Evolutionary conservation across 371 early-diverging fungal genomes (phyloP).

Genomic region (Lichtheimia ramosa): DNA sequence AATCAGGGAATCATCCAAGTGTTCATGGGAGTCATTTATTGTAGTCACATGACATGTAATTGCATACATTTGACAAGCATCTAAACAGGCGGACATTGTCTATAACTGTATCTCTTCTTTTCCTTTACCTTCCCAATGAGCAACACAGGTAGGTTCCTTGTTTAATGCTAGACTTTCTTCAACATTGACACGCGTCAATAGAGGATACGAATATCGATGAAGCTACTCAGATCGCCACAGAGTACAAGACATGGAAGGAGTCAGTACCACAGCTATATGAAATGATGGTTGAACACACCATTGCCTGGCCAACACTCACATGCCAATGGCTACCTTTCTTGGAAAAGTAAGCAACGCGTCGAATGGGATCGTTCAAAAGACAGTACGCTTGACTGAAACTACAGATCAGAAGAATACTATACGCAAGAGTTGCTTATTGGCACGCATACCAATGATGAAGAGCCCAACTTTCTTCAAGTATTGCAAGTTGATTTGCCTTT

Average conservation of each 20-base stretch:
- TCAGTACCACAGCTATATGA: conserved; percentile 99
- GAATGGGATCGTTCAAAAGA: not conserved
- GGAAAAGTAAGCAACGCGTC: conserved; percentile 60
- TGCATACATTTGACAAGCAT: too few relatives aligned
- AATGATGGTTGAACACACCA: conserved; percentile 94
- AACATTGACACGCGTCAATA: too few relatives aligned
- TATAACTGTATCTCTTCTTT: too few relatives aligned
- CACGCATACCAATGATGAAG: conserved; percentile 96
- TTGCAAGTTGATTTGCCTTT: conserved; percentile 91
- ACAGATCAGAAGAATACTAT: conserved; percentile 81
- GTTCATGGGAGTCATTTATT: too few relatives aligned
- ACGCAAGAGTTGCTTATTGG: conserved; percentile 89
- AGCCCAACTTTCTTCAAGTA: conserved; percentile 95
- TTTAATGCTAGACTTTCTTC: too few relatives aligned
- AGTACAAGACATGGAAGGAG: conserved; percentile 99
- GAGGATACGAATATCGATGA: conserved; percentile 2
- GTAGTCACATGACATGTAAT: too few relatives aligned
- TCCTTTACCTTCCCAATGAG: too few relatives aligned
- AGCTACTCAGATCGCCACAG: conserved; percentile 73
- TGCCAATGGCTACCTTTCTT: conserved; percentile 98
- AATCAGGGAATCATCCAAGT: too few relatives aligned
- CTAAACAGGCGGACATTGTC: too few relatives aligned
- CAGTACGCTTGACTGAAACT: not conserved
- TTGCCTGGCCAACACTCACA: conserved; percentile 98
- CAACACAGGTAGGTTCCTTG: too few relatives aligned